Base-by-base conservation (phyloP, 2,329 filamentous ascomycete genomes). In the Xylaria hypoxylon region DNA sequence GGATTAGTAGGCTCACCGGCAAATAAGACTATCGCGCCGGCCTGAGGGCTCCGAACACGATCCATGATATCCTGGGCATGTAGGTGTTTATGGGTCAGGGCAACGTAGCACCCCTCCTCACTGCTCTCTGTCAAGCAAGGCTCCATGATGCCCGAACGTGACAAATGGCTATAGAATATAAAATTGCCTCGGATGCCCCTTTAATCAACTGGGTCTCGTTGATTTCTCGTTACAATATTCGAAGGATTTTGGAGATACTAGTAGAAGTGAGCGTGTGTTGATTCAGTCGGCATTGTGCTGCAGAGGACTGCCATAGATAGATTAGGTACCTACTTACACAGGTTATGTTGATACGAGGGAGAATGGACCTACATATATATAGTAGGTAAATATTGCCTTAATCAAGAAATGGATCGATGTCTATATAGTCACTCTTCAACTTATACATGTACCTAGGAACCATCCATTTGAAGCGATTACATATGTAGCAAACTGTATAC, bases 21-120 rank as follows among this genome's bases (percentile, higher is more conserved):
- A 77, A 94, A 94, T 38, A 94, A 75, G 10, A 94, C 91, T 55
- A 93, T 90, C 13, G 92, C 92, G 5, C 92, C 92, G 11, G 92
- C 91, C 73, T 89, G 86, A 22, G 90, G 89, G 72, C 87, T 92
- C 70, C 91, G 89, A 24, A 96, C 92, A 52, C 83, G 85, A 71
- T 89, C 82, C 78, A 93, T 90, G 33, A 87, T 81, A 5, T 82
- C 73, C 22, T 84, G 81, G 22, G 85, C 80, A 74, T 89, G 83
- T 65, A 96, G 86, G 47, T 82, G 77, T 40, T 86, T 79, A 67
- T 88, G 81, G 2, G 92, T 94, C 8, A 96, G 83, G 57, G 87
- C 88, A 45, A 94, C 90, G 77, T 89, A 87, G 77, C 90, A 89
- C 52, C 77, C 79, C 11, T 83, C 81, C 51, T 86, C 83, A 28